Evolutionary conservation across 169 alveolate genomes (phyloP).

Genomic region (Blepharisma undulans): DNA sequence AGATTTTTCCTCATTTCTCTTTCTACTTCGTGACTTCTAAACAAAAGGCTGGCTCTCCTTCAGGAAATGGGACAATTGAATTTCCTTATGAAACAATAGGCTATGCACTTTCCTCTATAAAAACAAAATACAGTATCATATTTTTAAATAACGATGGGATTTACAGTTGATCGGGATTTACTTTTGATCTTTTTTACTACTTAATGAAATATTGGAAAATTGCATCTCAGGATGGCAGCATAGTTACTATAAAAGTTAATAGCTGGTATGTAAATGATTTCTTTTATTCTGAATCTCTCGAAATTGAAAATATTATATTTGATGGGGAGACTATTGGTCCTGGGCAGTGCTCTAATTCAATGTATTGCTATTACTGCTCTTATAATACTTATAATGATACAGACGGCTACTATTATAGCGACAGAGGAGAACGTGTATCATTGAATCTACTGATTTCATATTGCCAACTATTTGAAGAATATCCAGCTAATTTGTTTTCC

Average conservation of each 20-base stretch:
- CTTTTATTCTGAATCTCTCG: neutral
- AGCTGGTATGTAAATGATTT: too few species aligned
- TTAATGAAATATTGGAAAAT: too few species aligned
- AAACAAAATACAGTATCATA: neutral
- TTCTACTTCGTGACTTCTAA: neutral
- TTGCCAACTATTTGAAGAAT: neutral
- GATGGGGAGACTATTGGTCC: neutral
- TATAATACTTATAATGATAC: neutral
- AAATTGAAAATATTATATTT: neutral
- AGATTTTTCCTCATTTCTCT: neutral
- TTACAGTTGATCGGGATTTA: neutral
- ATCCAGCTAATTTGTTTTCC: neutral
- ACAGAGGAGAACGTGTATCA: neutral
- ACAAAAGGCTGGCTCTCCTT: neutral
- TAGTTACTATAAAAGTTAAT: neutral
- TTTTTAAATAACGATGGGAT: neutral
- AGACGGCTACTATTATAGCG: neutral
- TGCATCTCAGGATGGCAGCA: neutral
- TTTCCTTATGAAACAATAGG: neutral
- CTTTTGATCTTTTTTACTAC: too few species aligned
- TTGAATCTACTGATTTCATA: neutral
- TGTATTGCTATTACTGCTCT: neutral
- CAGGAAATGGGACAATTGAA: neutral
- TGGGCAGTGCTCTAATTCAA: neutral
- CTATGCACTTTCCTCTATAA: neutral